phyloP scores from a whole-genome alignment of 345 rosid genomes.

The Eucalyptus sp. region DNA sequence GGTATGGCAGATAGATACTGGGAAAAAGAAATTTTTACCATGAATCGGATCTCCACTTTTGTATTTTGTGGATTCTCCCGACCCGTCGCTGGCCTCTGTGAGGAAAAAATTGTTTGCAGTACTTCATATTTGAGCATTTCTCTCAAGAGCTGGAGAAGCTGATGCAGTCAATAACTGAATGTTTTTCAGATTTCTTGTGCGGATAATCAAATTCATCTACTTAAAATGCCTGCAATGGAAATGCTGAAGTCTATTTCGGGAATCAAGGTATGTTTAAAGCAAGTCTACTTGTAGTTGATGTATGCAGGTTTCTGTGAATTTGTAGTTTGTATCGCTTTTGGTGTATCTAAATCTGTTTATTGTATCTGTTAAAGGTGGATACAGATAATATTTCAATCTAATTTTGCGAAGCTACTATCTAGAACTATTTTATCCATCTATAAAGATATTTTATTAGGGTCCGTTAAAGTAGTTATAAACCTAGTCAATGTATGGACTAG shows the following conservation, averaged over 20 bases:
- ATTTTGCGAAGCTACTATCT: background rate
- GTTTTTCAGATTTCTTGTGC: constrained; percentile 77
- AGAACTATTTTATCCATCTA: background rate
- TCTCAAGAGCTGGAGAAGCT: background rate
- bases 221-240: constrained; percentile 89
- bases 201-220: constrained; percentile 89
- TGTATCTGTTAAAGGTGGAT: background rate
- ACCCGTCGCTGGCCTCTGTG: constrained; percentile 83
- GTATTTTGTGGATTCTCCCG: constrained; percentile 60
- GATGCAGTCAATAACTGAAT: constrained; percentile 5
- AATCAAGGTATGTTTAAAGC: constrained; percentile 60
- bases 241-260: constrained; percentile 77
- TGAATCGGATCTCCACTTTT: constrained; percentile 88
- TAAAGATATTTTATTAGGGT: background rate
- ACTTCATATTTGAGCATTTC: background rate
- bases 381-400: background rate
- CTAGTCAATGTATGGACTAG: background rate
- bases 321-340: background rate
- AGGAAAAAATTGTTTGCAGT: constrained; percentile 4
- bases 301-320: background rate
- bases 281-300: background rate
- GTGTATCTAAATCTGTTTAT: background rate
- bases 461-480: background rate
- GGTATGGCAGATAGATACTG: constrained; percentile 94
- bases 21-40: constrained; percentile 92